These are phyloP conservation scores for Cryptosporidium andersoni DNA, from an alignment of 169 alveolate genomes.

Conservation along the genomic window DNA sequence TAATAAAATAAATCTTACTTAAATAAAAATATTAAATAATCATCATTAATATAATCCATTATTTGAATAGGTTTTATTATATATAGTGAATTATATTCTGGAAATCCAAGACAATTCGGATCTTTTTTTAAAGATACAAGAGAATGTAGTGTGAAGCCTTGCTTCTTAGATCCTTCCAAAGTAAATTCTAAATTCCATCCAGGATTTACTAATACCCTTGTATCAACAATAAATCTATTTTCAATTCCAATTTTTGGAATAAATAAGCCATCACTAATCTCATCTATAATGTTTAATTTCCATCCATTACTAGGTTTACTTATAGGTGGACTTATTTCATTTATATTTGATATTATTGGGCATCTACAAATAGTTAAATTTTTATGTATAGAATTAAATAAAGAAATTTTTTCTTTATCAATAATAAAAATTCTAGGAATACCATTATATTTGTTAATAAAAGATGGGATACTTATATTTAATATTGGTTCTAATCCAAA, in stretches of 20 bases:
- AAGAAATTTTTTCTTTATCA: not conserved
- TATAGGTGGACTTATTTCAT: slow-evolving; percentile 15
- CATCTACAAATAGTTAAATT: slow-evolving; percentile 17
- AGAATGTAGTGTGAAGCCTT: slow-evolving; percentile 3
- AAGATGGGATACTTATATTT: slow-evolving; percentile 29
- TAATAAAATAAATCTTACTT: not conserved
- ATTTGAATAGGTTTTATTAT: slow-evolving; percentile 18
- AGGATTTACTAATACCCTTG: slow-evolving; percentile 38
- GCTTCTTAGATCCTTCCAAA: not conserved
- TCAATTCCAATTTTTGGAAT: slow-evolving; percentile 36
- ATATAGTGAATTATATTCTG: slow-evolving; percentile 36
- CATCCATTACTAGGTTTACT: slow-evolving; percentile 28
- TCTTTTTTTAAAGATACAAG: slow-evolving; percentile 49
- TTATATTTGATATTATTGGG: not conserved
- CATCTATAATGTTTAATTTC: slow-evolving; percentile 9
- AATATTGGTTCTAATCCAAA: not conserved
- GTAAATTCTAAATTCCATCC: slow-evolving; percentile 64
- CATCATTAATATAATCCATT: not conserved
- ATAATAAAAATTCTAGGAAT: slow-evolving; percentile 15
- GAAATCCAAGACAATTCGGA: slow-evolving; percentile 40
- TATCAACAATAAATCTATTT: slow-evolving; percentile 45
- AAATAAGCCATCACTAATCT: not conserved
- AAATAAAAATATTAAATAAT: slow-evolving; percentile 13
- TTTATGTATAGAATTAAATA: not conserved
- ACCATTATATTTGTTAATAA: slow-evolving; percentile 11